A percentile compares a stretch with the other conserved stretches of the same genome.
These are phyloP conservation scores for Suhomyces prunicola DNA, from an alignment of 805 yeast genomes.

Conservation along the genomic window DNA sequence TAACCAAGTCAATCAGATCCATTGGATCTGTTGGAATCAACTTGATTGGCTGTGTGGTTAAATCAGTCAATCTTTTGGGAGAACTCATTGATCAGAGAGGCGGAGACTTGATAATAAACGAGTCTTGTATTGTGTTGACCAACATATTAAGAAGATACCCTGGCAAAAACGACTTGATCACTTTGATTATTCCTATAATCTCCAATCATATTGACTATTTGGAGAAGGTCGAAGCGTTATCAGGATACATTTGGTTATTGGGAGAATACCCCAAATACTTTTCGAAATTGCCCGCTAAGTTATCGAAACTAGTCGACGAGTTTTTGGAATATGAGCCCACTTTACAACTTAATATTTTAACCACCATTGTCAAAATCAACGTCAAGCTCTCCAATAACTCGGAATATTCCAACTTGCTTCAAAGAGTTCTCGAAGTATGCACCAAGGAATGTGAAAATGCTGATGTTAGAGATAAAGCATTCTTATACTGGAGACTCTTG, in stretches of 20 bases:
- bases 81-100: conserved; percentile 59
- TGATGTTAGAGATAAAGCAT: conserved; percentile 79
- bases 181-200: conserved; percentile 55
- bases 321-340: conserved; percentile 58
- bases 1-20: conserved; percentile 59
- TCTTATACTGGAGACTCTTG: conserved; percentile 73
- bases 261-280: conserved; percentile 69
- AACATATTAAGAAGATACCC: conserved; percentile 68
- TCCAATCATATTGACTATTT: conserved; percentile 46
- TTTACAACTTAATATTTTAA: conserved; percentile 58
- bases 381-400: conserved; percentile 16
- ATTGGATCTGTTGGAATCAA: conserved; percentile 73
- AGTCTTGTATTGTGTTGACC: conserved; percentile 59
- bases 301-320: conserved; percentile 45
- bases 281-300: conserved; percentile 47
- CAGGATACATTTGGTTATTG: conserved; percentile 65
- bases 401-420: conserved; percentile 45
- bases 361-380: conserved; percentile 59
- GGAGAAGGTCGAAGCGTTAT: conserved; percentile 48
- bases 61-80: conserved; percentile 58
- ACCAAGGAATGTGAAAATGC: conserved; percentile 67
- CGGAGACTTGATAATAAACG: conserved; percentile 58
- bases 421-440: conserved; percentile 56
- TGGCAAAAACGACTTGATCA: conserved; percentile 43
- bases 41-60: conserved; percentile 49